Base-by-base conservation (phyloP, 1,139 yeast genomes). In the Geotrichum carabidarum region DNA sequence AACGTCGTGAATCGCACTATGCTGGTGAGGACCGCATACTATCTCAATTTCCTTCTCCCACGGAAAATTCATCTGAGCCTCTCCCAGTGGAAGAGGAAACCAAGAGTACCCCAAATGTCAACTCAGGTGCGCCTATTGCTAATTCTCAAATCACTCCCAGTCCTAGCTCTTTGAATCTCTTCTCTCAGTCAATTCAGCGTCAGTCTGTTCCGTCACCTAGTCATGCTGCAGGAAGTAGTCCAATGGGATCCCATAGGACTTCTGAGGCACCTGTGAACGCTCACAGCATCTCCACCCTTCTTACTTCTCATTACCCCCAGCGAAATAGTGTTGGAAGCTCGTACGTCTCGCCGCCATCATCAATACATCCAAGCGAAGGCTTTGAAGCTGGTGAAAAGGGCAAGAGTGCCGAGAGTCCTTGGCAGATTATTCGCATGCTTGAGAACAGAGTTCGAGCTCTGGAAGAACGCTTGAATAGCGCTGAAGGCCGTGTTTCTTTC, bases 381-480 rank as follows among this genome's bases (percentile, higher is more conserved):
- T 14, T 14, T 9, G 15, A 11, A 30, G 9, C 18, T 8, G 30
- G 22, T 14, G 31, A 42, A 8, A 42, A 38, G 14, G 18, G 37
- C 32, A 43, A 43, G 46, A 43, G n/a, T n/a, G 8, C 46, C 5
- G 27, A 22, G 27, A 22, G 27, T 22, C 42, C 50, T 14, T 47
- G 50, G 50, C 50, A 47, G 32, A 47, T 47, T 27, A 47, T 47
- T 12, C 35, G 50, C 8, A 58, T 63, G 57, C 59, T 69, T 40
- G 71, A 69, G 49, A 59, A 63, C 22, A 61, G 71, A 4, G 60
- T 69, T 12, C 58, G 66, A 31, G 63, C 65, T 17, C 58, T 69
- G 17, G 72, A 69, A 56, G 68, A 65, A 36, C 62, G 71, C 31
- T 58, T 69, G 31, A 61, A 65, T 41, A 63, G 63, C 35, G 62